Conservation (phyloP, 2,329 filamentous ascomycete genomes). For the Colletotrichum sp. region DNA sequence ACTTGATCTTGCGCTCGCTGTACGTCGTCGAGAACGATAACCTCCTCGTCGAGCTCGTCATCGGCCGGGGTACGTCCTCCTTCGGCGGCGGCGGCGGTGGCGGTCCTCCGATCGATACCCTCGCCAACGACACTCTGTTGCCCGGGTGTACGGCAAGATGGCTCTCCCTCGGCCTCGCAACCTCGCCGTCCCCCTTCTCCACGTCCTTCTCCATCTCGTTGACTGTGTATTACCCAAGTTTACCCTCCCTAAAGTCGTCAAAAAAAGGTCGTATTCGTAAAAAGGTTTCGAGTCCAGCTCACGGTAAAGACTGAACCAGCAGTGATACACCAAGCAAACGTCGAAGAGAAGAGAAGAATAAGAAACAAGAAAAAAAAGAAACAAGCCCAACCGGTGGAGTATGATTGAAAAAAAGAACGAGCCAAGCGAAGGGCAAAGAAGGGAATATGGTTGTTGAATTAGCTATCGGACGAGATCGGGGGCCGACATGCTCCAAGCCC, state of each 20-base stretch:
- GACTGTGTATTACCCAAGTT: neutral
- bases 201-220: conserved; percentile 10
- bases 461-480: neutral
- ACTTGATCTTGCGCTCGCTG: conserved; percentile 47
- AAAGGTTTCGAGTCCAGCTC: conserved; percentile 4
- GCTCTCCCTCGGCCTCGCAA: neutral
- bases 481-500: neutral
- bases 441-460: neutral
- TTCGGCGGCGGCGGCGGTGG: conserved; percentile 8
- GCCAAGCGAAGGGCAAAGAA: neutral
- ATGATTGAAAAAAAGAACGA: neutral
- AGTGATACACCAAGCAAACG: neutral
- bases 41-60: conserved; percentile 38
- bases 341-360: neutral
- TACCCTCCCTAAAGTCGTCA: neutral
- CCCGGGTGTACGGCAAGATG: neutral
- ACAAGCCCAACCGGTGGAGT: neutral
- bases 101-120: neutral
- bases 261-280: neutral
- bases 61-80: conserved; percentile 23
- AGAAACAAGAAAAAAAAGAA: neutral
- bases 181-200: neutral
- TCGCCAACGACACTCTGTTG: neutral
- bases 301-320: conserved; percentile 10
- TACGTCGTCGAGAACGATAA: conserved; percentile 37